Percentiles rank a stretch among this genome's conserved stretches.
Conservation (phyloP, 2,329 filamentous ascomycete genomes). For the Xylaria sp. region DNA sequence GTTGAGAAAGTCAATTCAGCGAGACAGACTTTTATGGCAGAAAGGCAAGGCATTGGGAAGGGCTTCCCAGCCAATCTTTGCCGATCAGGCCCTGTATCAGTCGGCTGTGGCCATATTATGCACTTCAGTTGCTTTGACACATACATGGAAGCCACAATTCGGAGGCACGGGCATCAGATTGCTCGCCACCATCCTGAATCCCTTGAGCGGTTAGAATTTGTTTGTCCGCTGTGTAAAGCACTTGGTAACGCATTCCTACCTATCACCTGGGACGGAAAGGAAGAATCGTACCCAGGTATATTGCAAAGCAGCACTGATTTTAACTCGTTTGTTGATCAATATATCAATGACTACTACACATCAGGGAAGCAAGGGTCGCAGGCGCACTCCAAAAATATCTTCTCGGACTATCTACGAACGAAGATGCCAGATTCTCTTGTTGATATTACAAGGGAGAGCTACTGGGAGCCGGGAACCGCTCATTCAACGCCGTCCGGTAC, state of each 20-base stretch:
- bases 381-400: slow-evolving; percentile 51
- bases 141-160: slow-evolving; percentile 84
- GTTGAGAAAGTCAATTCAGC: slow-evolving; percentile 80
- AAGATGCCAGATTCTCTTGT: slow-evolving; percentile 55
- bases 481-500: slow-evolving; percentile 53
- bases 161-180: slow-evolving; percentile 91
- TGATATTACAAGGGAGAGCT: slow-evolving; percentile 52
- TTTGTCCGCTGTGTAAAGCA: slow-evolving; percentile 96
- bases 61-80: slow-evolving; percentile 80
- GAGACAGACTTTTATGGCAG: slow-evolving; percentile 76
- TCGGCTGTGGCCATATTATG: slow-evolving; percentile 98
- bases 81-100: slow-evolving; percentile 81
- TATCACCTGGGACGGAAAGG: slow-evolving; percentile 93
- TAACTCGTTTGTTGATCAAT: slow-evolving; percentile 73
- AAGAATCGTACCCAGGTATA: slow-evolving; percentile 82
- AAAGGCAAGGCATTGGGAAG: slow-evolving; percentile 86
- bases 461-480: slow-evolving; percentile 56
- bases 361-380: slow-evolving; percentile 46
- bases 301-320: slow-evolving; percentile 72
- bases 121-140: slow-evolving; percentile 95
- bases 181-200: slow-evolving; percentile 93
- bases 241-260: slow-evolving; percentile 95
- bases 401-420: slow-evolving; percentile 54
- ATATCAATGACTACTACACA: slow-evolving; percentile 56
- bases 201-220: slow-evolving; percentile 83